Evolutionary conservation across 257 asterid genomes (phyloP).

Genomic region (Solanum bulbocastanum): DNA sequence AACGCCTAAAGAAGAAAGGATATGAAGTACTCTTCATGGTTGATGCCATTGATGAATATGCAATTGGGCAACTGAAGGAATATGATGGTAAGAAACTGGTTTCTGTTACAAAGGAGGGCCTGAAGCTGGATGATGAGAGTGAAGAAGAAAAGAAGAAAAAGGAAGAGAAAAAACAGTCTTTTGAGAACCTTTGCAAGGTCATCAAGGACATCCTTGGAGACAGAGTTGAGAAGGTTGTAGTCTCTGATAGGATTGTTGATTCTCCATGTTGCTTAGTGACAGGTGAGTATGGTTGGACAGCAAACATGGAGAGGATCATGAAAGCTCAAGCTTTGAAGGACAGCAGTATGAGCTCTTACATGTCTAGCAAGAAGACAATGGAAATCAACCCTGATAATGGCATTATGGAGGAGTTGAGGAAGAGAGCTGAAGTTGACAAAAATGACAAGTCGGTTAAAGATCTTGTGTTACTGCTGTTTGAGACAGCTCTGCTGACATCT

Average conservation of each 20-base stretch:
- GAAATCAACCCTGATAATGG: conserved; percentile 5
- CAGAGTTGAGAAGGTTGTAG: neutral
- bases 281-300: conserved; percentile 4
- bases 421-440: neutral
- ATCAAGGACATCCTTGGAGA: neutral
- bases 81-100: neutral
- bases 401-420: conserved; percentile 2
- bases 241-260: neutral
- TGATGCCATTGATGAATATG: conserved; percentile 1
- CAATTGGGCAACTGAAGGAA: neutral
- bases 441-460: neutral
- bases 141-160: neutral
- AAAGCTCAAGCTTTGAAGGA: neutral
- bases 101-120: neutral
- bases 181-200: neutral
- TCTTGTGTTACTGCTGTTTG: conserved; percentile 2
- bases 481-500: neutral
- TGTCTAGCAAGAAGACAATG: conserved; percentile 1
- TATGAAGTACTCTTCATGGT: neutral
- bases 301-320: neutral
- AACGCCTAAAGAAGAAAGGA: neutral
- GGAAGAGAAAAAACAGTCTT: neutral
- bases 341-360: neutral
- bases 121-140: neutral
- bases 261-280: conserved; percentile 7